Base-by-base conservation (phyloP, 2,329 filamentous ascomycete genomes). In the Ambrosiella beaveri region DNA sequence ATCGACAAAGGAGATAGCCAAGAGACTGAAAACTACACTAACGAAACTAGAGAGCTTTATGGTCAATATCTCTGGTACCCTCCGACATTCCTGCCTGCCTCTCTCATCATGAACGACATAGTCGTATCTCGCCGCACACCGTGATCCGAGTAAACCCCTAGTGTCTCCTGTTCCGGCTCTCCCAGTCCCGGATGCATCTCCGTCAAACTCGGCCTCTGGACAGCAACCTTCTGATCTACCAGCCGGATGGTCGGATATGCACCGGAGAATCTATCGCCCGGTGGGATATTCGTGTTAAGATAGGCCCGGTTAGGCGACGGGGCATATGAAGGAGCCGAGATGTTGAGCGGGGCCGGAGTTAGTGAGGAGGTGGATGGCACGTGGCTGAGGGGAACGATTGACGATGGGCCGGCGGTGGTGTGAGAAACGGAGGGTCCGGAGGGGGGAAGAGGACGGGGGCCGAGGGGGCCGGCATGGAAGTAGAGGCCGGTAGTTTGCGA, bases 71-170 rank as follows among this genome's bases (percentile, higher is more conserved):
- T 47, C n/a, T 7, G 9, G 7, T 15, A 47, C n/a, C 44, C 7
- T 47, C 19, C 44, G 4, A 13, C 44, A 47, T 17, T 47, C 44
- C 44, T 65, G 17, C 71, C 70, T 1, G 73, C 74, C 61, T 71
- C 68, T 57, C 75, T 70, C 72, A 80, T 75, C 65, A 80, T 70
- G 62, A 74, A 73, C n/a, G 74, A 73, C 62, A 80, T 78, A 0
- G 74, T 77, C 0, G 78, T 77, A 62, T 67, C 64, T 40, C 69
- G 67, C 38, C 65, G n/a, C 44, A 27, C 27, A 27, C 11, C 44
- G 6, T 13, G 44, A 47, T 47, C n/a, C 44, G n/a, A 4, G 11
- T 13, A 47, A n/a, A 47, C n/a, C 44, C 4, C 44, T 17, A 17
- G 44, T 8, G 17, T 2, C 7, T 41, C 56, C 49, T 59, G 55